Evolutionary conservation across 371 early-diverging fungal genomes (phyloP), one percentile per base, ranked within the genome.

Genomic region (Mortierella sp.): DNA sequence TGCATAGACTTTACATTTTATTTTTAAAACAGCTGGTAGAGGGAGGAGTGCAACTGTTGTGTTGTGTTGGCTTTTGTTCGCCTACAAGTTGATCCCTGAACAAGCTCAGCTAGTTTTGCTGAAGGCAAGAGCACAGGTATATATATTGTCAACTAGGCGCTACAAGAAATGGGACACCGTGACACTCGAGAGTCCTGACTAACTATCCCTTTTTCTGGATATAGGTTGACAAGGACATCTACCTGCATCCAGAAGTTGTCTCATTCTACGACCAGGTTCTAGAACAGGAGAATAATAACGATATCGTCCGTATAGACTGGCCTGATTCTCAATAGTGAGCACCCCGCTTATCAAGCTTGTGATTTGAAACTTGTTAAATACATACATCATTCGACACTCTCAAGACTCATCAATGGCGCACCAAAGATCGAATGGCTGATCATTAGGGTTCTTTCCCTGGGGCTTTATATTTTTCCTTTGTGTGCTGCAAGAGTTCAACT

Each of bases 1-100:
- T 15, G 2, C 43, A 43, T 9, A 43, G 9, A 15, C 36, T 24
- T 55, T 61, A 45, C 21, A 19, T 16, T 22, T 15, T 47, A 28
- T 45, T 32, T 4, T 22, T 32, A 28, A 32, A 22, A 32, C 63
- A 79, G 80, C 80, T 36, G 80, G 80, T 1, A 63, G 74, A 38
- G 80, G 80, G 6, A 61, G 80, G 43, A 79, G 80, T 50, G 80
- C 80, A 3, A 74, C 80, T 3, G 69, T 79, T 7, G 80, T 69
- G 2, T 48, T 79, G 0, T 74, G 80, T 32, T 79, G 80, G 80
- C 52, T 79, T 8, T 58, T 74, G 0, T 74, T 63, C 62, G 21
- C 9, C 8, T 79, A 70, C 65, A 67, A 65, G 45, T 40, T 79
- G 61, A 71, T 68, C 6, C n/a, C 48, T 2, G 8, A 53, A 13